These are phyloP conservation scores for Exophiala alcalophila DNA, from an alignment of 2,329 filamentous ascomycete species.

Conservation along the genomic window DNA sequence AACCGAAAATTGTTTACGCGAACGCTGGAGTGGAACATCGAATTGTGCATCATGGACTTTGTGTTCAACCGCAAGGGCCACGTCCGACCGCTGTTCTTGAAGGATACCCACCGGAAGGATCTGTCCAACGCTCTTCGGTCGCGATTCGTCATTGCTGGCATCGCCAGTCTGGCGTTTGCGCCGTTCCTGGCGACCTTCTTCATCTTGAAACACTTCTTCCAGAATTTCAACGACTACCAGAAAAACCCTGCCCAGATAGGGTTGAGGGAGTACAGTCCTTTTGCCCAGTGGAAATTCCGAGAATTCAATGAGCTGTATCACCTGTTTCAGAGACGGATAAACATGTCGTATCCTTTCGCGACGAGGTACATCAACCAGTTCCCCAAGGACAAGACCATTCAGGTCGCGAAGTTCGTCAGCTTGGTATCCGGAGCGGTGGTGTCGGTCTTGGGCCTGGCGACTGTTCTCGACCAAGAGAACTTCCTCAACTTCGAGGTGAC, in stretches of 20 bases:
- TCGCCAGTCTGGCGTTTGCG: constrained; percentile 81
- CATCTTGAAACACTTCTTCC: constrained; percentile 85
- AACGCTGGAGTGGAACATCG: constrained; percentile 87
- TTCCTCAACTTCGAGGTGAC: constrained; percentile 92
- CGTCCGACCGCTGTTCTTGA: constrained; percentile 80
- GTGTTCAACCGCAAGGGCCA: constrained; percentile 89
- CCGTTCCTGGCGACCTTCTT: constrained; percentile 86
- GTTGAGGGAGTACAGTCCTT: constrained; percentile 85
- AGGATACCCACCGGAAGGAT: constrained; percentile 72
- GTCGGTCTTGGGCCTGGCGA: constrained; percentile 78
- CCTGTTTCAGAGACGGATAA: constrained; percentile 81
- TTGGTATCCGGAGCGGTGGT: constrained; percentile 85
- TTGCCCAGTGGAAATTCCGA: constrained; percentile 96
- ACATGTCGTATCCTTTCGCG: constrained; percentile 93
- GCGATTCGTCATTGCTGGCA: constrained; percentile 76
- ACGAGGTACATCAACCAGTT: constrained; percentile 93
- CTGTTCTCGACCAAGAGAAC: constrained; percentile 83
- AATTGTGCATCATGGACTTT: constrained; percentile 86
- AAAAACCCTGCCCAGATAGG: constrained; percentile 85
- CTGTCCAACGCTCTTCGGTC: constrained; percentile 74
- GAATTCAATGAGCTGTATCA: constrained; percentile 97
- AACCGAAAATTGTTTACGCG: constrained; percentile 81
- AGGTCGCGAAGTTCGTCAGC: constrained; percentile 76
- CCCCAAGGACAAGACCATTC: constrained; percentile 88
- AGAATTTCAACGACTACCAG: constrained; percentile 95